These are phyloP conservation scores for Myxozyma kluyveri DNA, from an alignment of 805 yeast genomes.

Conservation along the genomic window DNA sequence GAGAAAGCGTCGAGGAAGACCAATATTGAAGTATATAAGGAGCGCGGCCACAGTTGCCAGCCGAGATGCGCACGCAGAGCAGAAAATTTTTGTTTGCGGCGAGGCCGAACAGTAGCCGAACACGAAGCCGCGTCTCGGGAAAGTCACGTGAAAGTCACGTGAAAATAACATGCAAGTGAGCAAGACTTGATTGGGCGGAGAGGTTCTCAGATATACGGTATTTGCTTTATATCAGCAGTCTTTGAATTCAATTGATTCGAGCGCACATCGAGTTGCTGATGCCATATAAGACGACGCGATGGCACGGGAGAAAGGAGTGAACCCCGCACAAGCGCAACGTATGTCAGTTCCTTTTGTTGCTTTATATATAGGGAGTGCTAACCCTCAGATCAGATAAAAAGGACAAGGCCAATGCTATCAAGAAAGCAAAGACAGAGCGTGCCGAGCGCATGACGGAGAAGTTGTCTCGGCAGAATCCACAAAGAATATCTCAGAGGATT, in stretches of 20 bases:
- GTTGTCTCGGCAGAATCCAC: constrained; percentile 25
- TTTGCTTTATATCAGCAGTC: too few species aligned
- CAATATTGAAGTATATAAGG: too few species aligned
- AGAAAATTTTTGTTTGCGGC: not conserved
- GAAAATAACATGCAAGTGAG: not conserved
- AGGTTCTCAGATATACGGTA: too few species aligned
- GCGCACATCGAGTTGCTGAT: too few species aligned
- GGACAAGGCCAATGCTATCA: constrained; percentile 28
- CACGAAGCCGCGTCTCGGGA: constrained; percentile 7
- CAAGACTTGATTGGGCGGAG: not conserved
- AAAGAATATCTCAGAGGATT: constrained; percentile 24
- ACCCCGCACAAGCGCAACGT: constrained; percentile 32
- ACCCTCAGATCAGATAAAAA: constrained; percentile 19
- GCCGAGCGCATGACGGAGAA: constrained; percentile 24
- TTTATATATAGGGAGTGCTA: not conserved
- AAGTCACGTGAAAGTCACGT: not conserved
- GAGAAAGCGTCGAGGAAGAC: constrained; percentile 1
- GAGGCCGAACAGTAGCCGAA: constrained; percentile 7
- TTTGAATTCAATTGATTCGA: not conserved
- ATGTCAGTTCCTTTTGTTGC: too few species aligned
- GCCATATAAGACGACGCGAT: not conserved
- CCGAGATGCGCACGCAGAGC: not conserved
- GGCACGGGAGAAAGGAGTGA: constrained; percentile 21
- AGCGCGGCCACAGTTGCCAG: too few species aligned
- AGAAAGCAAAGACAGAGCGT: constrained; percentile 29